Percentiles rank a stretch among this genome's conserved stretches.
These are phyloP conservation scores for Fraxinus paxiana DNA, from an alignment of 305 asterid species.

Conservation along the genomic window DNA sequence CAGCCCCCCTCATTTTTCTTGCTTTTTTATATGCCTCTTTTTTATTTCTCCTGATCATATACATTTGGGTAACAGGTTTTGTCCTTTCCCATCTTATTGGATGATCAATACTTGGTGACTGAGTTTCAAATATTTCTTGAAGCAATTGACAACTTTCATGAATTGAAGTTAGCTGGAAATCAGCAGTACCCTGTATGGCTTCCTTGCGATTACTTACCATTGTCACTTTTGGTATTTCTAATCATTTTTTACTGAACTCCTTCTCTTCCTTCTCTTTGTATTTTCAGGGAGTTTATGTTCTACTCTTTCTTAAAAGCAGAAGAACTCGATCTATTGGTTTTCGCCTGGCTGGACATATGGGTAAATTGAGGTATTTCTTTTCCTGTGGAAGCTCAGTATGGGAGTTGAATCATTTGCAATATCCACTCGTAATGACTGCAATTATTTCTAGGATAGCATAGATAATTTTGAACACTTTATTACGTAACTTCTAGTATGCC, in stretches of 20 bases:
- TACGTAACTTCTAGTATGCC: neutral
- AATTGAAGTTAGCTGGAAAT: slow-evolving; percentile 75
- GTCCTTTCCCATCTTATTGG: slow-evolving; percentile 83
- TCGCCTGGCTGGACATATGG: slow-evolving; percentile 88
- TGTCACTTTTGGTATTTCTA: slow-evolving; percentile 20
- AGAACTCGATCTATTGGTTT: slow-evolving; percentile 84
- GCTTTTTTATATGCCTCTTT: neutral
- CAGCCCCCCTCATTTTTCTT: neutral
- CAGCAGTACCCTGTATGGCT: slow-evolving; percentile 85
- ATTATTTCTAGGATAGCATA: neutral
- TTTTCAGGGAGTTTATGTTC: slow-evolving; percentile 81
- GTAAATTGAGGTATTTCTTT: slow-evolving; percentile 67
- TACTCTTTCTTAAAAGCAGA: slow-evolving; percentile 82
- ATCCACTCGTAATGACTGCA: neutral
- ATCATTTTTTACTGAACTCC: slow-evolving; percentile 12
- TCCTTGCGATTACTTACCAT: slow-evolving; percentile 15
- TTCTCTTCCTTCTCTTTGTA: slow-evolving; percentile 14
- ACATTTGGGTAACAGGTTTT: slow-evolving; percentile 52
- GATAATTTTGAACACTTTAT: neutral
- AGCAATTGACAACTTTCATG: slow-evolving; percentile 84
- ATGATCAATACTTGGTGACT: slow-evolving; percentile 61
- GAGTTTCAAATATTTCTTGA: slow-evolving; percentile 84
- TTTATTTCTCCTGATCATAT: slow-evolving; percentile 21
- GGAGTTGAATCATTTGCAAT: slow-evolving; percentile 15
- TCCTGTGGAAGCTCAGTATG: slow-evolving; percentile 5